A percentile compares a stretch with the other conserved stretches of the same genome.
phyloP scores from a whole-genome alignment of 2,329 filamentous ascomycete genomes.

The Emericellopsis atlantica region DNA sequence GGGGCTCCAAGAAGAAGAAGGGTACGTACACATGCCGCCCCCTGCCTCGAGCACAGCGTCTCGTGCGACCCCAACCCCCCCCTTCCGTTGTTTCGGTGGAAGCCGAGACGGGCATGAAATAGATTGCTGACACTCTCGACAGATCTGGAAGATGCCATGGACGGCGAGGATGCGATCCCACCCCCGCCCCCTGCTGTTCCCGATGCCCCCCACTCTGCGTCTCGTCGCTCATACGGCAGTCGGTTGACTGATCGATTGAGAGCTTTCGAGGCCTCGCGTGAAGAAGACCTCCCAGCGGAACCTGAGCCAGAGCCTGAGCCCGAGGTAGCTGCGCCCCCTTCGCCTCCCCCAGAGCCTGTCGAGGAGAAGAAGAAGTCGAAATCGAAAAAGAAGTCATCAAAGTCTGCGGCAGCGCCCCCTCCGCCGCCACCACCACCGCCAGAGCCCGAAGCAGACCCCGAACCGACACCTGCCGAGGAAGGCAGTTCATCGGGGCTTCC shows the following conservation, averaged over 20 bases:
- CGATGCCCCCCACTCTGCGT: constrained; percentile 24
- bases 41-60: too few species aligned
- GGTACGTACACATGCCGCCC: constrained; percentile 14
- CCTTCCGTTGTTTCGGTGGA: background rate
- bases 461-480: constrained; percentile 3
- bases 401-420: constrained; percentile 9
- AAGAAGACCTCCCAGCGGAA: constrained; percentile 10
- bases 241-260: constrained; percentile 45
- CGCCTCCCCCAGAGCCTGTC: constrained; percentile 5
- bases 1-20: constrained; percentile 32
- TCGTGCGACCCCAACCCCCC: constrained; percentile 3
- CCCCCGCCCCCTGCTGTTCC: constrained; percentile 12
- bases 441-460: background rate
- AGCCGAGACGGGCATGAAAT: constrained; percentile 19
- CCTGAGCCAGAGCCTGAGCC: constrained; percentile 10
- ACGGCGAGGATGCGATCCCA: constrained; percentile 25
- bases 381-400: constrained; percentile 26
- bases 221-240: constrained; percentile 33
- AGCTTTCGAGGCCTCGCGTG: constrained; percentile 33
- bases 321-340: constrained; percentile 1
- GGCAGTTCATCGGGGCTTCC: constrained; percentile 26
- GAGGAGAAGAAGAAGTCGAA: constrained; percentile 24
- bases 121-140: constrained; percentile 34
- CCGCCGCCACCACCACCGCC: constrained; percentile 7
- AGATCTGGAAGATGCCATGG: constrained; percentile 30